Evolutionary conservation across 192 early-diverging fungal species (phyloP).

Genomic region (Phlyctochytrium planicorne): DNA sequence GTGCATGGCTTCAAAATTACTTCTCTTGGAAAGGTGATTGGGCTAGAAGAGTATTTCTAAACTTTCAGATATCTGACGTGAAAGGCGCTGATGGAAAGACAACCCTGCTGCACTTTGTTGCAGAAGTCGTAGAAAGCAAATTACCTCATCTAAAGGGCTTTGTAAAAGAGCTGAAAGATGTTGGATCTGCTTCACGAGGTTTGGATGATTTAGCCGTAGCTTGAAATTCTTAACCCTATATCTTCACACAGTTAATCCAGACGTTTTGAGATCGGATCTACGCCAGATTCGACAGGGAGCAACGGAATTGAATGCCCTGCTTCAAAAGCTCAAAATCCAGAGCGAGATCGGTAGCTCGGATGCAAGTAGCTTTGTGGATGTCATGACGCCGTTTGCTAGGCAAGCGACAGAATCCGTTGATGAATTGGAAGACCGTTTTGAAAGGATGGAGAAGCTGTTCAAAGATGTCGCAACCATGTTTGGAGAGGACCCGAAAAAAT

Average conservation of each 20-base stretch:
- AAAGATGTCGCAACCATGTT: constrained; percentile 18
- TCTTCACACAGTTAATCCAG: constrained; percentile 21
- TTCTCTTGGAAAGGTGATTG: constrained; percentile 40
- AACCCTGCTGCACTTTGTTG: constrained; percentile 46
- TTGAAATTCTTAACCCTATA: constrained; percentile 1
- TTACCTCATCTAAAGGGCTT: constrained; percentile 33
- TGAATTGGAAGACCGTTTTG: constrained; percentile 19
- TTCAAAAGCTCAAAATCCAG: neutral
- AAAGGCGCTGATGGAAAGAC: constrained; percentile 34
- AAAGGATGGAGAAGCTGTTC: constrained; percentile 18
- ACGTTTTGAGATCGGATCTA: constrained; percentile 34
- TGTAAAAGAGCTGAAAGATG: constrained; percentile 27
- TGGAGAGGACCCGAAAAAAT: constrained; percentile 39
- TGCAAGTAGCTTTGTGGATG: constrained; percentile 14
- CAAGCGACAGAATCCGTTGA: constrained; percentile 11
- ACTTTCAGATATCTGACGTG: too few species aligned
- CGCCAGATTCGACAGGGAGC: constrained; percentile 22
- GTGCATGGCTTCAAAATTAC: constrained; percentile 44
- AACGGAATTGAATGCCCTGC: constrained; percentile 18
- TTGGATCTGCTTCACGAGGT: constrained; percentile 36
- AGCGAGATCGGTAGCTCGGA: neutral
- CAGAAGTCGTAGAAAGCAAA: constrained; percentile 37
- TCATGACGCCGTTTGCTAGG: constrained; percentile 28
- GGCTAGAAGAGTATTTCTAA: neutral
- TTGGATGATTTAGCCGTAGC: constrained; percentile 2